Evolutionary conservation across 177 flowering plant species (phyloP).

Genomic region (Vitis hybrid): DNA sequence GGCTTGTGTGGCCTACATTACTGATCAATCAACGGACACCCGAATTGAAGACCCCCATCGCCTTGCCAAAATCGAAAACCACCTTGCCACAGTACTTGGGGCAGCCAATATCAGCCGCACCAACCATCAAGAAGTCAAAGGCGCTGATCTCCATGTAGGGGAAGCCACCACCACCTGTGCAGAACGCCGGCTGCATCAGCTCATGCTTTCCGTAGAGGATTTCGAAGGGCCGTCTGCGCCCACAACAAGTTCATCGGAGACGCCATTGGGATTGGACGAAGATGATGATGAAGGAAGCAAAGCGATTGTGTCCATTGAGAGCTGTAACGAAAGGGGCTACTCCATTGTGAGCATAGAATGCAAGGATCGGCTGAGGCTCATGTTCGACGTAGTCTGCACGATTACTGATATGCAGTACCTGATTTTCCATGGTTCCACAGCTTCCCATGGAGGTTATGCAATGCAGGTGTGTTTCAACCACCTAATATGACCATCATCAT

Average conservation of each 20-base stretch:
- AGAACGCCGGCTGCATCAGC: constrained; percentile 64
- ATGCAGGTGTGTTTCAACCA: constrained; percentile 38
- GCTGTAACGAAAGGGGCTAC: constrained; percentile 61
- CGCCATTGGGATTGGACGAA: constrained; percentile 1
- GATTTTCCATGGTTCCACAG: constrained; percentile 56
- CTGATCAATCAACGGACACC: constrained; percentile 38
- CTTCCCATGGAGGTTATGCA: constrained; percentile 35
- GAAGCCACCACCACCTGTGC: constrained; percentile 30
- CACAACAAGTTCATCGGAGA: constrained; percentile 7
- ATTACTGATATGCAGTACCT: constrained; percentile 58
- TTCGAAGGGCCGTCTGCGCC: constrained; percentile 31
- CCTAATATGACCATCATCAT: too few species aligned
- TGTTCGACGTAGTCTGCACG: constrained; percentile 74
- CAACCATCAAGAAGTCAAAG: constrained; percentile 33
- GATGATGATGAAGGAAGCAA: constrained; percentile 21
- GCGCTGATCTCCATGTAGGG: constrained; percentile 27
- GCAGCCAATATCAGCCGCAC: constrained; percentile 23
- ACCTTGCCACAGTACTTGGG: constrained; percentile 54
- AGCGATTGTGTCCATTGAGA: constrained; percentile 39
- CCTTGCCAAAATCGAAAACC: constrained; percentile 55
- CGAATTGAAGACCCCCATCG: constrained; percentile 50
- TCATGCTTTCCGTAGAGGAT: constrained; percentile 53
- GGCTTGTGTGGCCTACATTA: constrained; percentile 64
- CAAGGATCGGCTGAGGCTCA: constrained; percentile 59
- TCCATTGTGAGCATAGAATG: constrained; percentile 53